Evolutionary conservation across 345 rosid species (phyloP).

Genomic region (Pelargonium nanum): DNA sequence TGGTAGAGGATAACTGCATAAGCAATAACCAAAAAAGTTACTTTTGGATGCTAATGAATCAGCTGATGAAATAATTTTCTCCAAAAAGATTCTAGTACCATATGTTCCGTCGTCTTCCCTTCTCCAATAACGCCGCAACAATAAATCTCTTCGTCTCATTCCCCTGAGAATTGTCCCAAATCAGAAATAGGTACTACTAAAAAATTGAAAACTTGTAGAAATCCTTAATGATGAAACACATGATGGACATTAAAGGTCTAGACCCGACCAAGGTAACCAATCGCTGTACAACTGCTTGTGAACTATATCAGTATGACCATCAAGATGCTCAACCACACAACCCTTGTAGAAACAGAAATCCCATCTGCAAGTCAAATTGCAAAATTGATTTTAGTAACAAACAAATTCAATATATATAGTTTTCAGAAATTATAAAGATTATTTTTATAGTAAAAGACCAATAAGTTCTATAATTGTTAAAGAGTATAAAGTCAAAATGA

Average conservation of each 20-base stretch:
- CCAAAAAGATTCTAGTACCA: constrained; percentile 31
- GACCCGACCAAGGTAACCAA: constrained; percentile 71
- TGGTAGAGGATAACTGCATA: constrained; percentile 73
- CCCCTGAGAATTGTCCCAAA: constrained; percentile 34
- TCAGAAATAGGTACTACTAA: neutral
- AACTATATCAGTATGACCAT: constrained; percentile 86
- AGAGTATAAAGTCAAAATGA: no score
- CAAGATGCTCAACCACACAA: constrained; percentile 73
- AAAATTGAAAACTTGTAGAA: neutral
- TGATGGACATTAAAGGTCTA: neutral
- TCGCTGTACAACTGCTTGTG: constrained; percentile 51
- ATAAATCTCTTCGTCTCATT: constrained; percentile 68
- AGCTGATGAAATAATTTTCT: constrained; percentile 4
- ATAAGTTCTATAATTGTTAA: neutral
- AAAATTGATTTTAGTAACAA: constrained; percentile 2
- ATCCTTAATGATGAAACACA: neutral
- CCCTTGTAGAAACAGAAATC: constrained; percentile 72
- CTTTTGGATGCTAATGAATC: neutral
- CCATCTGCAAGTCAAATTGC: constrained; percentile 55
- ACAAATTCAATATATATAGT: neutral
- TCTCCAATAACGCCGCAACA: constrained; percentile 86
- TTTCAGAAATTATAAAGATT: neutral
- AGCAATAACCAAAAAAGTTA: constrained; percentile 14
- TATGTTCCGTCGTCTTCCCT: constrained; percentile 94
- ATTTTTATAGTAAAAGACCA: neutral